Conservation (phyloP, 2,329 filamentous ascomycete species). For the Trichoderma citrinoviride region DNA sequence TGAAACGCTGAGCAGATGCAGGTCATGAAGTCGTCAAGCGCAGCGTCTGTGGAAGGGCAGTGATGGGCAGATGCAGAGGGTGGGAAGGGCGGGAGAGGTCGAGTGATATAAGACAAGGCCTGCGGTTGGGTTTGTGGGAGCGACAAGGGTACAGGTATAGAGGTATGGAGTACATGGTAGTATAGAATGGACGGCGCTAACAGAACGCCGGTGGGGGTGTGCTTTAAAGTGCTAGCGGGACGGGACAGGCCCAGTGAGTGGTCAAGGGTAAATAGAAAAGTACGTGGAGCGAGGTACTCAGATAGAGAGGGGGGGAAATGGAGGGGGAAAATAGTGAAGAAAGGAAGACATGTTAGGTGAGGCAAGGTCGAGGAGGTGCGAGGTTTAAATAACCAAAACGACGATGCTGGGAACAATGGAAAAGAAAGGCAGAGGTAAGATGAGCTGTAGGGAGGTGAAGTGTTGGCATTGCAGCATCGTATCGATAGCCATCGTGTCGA, state of each 20-base stretch:
- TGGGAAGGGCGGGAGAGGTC: constrained; percentile 2
- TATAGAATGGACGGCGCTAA: no score
- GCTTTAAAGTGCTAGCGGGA: constrained; percentile 4
- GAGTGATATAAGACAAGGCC: constrained; percentile 14
- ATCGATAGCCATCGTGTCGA: background rate
- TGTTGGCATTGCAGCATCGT: background rate
- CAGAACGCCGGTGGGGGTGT: constrained; percentile 8
- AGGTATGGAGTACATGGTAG: background rate
- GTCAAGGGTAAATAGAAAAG: background rate
- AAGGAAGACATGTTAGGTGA: background rate
- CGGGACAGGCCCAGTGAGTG: background rate
- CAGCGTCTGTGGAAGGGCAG: constrained; percentile 2
- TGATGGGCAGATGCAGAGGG: constrained; percentile 11
- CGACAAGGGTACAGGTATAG: background rate
- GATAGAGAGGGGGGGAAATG: background rate
- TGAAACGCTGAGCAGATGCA: constrained; percentile 18
- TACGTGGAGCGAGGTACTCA: background rate
- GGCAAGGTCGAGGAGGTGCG: constrained; percentile 2
- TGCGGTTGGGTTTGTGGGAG: background rate
- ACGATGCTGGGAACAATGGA: background rate
- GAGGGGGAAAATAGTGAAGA: background rate
- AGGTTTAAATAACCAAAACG: no score
- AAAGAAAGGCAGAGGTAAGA: background rate
- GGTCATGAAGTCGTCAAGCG: constrained; percentile 21
- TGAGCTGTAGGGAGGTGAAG: no score